phyloP scores from a whole-genome alignment of 2,329 filamentous ascomycete genomes.

The Penicillium thymicola region DNA sequence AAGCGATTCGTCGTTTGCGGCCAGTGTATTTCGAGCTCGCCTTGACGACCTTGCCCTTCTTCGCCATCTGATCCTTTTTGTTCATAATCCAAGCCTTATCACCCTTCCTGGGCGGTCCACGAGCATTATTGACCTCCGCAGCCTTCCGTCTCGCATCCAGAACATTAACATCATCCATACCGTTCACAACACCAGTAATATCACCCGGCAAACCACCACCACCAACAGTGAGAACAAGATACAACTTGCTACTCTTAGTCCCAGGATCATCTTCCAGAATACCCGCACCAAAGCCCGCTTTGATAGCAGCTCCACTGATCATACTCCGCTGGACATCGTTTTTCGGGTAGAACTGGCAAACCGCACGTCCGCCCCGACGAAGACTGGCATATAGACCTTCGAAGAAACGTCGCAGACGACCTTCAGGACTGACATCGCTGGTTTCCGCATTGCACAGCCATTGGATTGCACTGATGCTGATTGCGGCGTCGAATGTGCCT shows the following conservation, averaged over 20 bases:
- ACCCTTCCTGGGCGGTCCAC: conserved; percentile 47
- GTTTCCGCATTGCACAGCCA: conserved; percentile 97
- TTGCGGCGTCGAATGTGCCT: conserved; percentile 89
- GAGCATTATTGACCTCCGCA: conserved; percentile 41
- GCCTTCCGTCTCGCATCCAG: conserved; percentile 63
- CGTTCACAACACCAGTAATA: conserved; percentile 84
- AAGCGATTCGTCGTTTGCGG: conserved; percentile 74
- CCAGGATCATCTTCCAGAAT: conserved; percentile 92
- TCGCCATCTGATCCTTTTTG: conserved; percentile 87
- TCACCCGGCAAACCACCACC: conserved; percentile 63
- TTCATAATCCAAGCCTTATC: conserved; percentile 52
- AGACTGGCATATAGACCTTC: conserved; percentile 84
- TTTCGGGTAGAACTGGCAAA: conserved; percentile 98
- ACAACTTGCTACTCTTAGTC: conserved; percentile 96
- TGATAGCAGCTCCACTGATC: conserved; percentile 87
- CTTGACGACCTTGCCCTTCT: conserved; percentile 94
- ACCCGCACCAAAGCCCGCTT: conserved; percentile 92
- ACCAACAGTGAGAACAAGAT: conserved; percentile 89
- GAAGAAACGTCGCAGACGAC: conserved; percentile 80
- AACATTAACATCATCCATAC: conserved; percentile 85
- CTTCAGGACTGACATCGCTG: conserved; percentile 75
- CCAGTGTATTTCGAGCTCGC: conserved; percentile 89
- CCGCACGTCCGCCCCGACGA: conserved; percentile 78
- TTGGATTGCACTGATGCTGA: conserved; percentile 93
- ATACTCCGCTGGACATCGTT: conserved; percentile 88